Percentiles rank a stretch among this genome's conserved stretches.
Conservation (phyloP, 2,329 filamentous ascomycete species). For the Penicillium paneum region DNA sequence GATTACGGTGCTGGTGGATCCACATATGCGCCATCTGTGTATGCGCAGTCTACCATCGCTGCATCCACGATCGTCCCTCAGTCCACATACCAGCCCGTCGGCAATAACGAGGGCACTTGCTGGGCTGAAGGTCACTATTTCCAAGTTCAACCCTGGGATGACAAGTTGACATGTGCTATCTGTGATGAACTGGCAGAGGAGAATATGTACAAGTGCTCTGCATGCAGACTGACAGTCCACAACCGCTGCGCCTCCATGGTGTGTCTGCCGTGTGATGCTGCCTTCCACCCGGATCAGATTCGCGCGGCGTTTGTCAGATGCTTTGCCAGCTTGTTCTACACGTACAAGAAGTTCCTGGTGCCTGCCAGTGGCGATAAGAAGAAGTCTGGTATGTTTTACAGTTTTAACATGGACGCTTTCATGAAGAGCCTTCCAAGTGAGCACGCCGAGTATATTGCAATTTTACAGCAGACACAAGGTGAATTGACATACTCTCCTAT, state of each 20-base stretch:
- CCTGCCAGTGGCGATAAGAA: slow-evolving; percentile 60
- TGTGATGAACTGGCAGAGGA: slow-evolving; percentile 59
- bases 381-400: slow-evolving; percentile 60
- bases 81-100: slow-evolving; percentile 36
- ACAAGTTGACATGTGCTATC: slow-evolving; percentile 46
- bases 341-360: slow-evolving; percentile 62
- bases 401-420: slow-evolving; percentile 66
- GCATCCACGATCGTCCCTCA: slow-evolving; percentile 52
- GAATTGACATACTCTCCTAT: slow-evolving; percentile 10
- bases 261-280: slow-evolving; percentile 63
- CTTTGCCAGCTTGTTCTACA: slow-evolving; percentile 67
- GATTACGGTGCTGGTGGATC: slow-evolving; percentile 38
- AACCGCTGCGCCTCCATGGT: slow-evolving; percentile 59
- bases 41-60: slow-evolving; percentile 50
- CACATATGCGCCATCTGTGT: slow-evolving; percentile 49
- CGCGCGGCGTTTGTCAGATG: slow-evolving; percentile 66
- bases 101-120: slow-evolving; percentile 42
- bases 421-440: slow-evolving; percentile 62
- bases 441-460: slow-evolving; percentile 61
- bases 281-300: slow-evolving; percentile 64
- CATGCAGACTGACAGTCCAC: slow-evolving; percentile 54
- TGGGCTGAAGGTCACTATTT: slow-evolving; percentile 51
- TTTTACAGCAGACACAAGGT: slow-evolving; percentile 64
- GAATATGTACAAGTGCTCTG: slow-evolving; percentile 49
- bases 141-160: slow-evolving; percentile 44